These are phyloP conservation scores for Aspergillus fijiensis DNA, from an alignment of 2,329 filamentous ascomycete genomes.

Conservation along the genomic window DNA sequence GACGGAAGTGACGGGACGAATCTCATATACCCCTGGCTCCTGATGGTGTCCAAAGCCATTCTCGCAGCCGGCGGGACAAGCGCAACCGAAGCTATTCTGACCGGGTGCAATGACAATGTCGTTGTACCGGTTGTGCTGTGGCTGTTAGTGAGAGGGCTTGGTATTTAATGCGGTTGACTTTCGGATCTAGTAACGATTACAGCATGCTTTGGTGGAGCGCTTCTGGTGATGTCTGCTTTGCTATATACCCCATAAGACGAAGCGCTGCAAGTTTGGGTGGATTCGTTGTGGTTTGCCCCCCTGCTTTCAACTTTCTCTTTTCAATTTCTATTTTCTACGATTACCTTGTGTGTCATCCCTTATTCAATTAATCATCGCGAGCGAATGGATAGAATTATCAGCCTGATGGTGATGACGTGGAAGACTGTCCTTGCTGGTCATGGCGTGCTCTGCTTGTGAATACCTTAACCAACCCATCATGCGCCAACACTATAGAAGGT, in stretches of 20 bases:
- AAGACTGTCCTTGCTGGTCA: slow-evolving; percentile 9
- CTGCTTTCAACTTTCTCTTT: background rate
- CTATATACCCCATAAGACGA: background rate
- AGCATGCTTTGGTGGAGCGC: background rate
- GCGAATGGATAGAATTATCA: background rate
- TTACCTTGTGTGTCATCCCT: background rate
- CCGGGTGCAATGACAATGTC: slow-evolving; percentile 97
- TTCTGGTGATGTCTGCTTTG: background rate
- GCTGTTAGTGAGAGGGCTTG: slow-evolving; percentile 81
- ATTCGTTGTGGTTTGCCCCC: background rate
- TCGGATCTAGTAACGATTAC: slow-evolving; percentile 1
- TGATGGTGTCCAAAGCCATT: slow-evolving; percentile 57
- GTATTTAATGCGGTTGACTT: slow-evolving; percentile 23
- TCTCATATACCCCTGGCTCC: slow-evolving; percentile 28
- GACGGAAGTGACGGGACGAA: slow-evolving; percentile 18
- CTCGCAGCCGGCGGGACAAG: slow-evolving; percentile 78
- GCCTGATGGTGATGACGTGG: slow-evolving; percentile 3
- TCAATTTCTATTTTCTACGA: background rate
- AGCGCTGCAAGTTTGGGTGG: background rate
- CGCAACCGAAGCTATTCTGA: slow-evolving; percentile 90
- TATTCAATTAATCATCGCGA: background rate
- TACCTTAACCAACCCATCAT: background rate
- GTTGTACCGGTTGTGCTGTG: slow-evolving; percentile 91
- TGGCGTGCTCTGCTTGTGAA: background rate
- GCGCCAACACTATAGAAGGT: background rate